Percentiles rank a stretch among this genome's conserved stretches.
Evolutionary conservation across 352 stramenopile genomes (phyloP).

Genomic region (Discostella stelligera): DNA sequence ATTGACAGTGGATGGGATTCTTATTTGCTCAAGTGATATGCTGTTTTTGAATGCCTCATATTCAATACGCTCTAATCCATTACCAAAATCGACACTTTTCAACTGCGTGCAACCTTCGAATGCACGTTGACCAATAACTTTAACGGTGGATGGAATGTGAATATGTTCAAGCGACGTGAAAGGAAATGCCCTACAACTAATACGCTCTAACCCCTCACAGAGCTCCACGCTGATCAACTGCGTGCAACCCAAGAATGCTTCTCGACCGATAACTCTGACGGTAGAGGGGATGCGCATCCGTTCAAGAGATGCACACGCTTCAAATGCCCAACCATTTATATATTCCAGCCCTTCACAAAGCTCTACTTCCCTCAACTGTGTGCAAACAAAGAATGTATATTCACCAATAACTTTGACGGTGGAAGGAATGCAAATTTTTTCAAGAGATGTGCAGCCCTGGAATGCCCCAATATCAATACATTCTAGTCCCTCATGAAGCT

Average conservation of each 20-base stretch:
- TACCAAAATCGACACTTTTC: background rate
- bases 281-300: background rate
- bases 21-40: background rate
- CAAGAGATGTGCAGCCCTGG: background rate
- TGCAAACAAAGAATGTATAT: background rate
- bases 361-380: background rate
- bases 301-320: background rate
- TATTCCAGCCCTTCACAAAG: background rate
- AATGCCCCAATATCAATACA: background rate
- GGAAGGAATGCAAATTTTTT: background rate
- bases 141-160: background rate
- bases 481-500: background rate
- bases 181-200: background rate
- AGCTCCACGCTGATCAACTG: background rate
- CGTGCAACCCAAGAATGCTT: background rate
- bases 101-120: conserved; percentile 1
- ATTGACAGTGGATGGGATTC: background rate
- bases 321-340: background rate
- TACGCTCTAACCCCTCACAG: background rate
- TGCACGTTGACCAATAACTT: background rate
- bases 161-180: background rate
- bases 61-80: background rate
- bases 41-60: background rate
- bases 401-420: background rate
- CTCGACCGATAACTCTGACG: conserved; percentile 5